Evolutionary conservation across 1,284 basidiomycete genomes (phyloP).

Genomic region (Sanguinoderma infundibulare): DNA sequence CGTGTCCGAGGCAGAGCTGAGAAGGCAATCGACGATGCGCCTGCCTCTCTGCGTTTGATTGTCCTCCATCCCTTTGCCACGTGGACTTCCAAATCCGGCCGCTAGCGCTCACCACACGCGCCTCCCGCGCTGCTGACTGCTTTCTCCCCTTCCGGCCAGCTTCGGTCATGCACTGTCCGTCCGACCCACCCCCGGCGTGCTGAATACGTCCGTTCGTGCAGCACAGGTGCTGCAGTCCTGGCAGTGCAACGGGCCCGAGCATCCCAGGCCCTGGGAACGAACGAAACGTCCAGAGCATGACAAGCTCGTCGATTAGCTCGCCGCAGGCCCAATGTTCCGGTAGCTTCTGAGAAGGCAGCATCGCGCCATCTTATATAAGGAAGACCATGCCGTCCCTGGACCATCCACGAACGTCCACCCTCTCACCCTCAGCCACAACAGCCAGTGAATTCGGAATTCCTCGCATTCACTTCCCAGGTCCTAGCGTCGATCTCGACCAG

Average conservation of each 20-base stretch:
- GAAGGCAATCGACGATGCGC: slow-evolving; percentile 6
- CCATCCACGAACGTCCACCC: background rate
- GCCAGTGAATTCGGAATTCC: background rate
- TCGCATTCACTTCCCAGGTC: background rate
- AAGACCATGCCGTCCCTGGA: no score
- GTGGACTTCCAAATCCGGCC: slow-evolving; percentile 8
- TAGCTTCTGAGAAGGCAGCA: background rate
- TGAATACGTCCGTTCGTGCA: no score
- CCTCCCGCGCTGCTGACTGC: no score
- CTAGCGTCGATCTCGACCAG: background rate
- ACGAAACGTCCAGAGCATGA: no score
- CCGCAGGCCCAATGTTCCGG: background rate
- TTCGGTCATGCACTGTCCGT: no score
- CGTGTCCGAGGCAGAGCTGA: slow-evolving; percentile 9
- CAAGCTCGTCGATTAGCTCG: background rate
- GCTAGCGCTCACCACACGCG: background rate
- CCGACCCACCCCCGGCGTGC: no score
- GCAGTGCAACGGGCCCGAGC: no score
- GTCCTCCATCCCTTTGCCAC: slow-evolving; percentile 14
- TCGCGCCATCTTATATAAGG: background rate
- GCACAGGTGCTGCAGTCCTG: no score
- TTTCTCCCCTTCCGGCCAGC: no score
- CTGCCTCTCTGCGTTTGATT: background rate
- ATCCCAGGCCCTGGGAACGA: no score
- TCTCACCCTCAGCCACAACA: background rate